A percentile compares a stretch with the other conserved stretches of the same genome.
Evolutionary conservation across 495 filamentous ascomycete species (phyloP).

Genomic region (Pyrenula massariospora): DNA sequence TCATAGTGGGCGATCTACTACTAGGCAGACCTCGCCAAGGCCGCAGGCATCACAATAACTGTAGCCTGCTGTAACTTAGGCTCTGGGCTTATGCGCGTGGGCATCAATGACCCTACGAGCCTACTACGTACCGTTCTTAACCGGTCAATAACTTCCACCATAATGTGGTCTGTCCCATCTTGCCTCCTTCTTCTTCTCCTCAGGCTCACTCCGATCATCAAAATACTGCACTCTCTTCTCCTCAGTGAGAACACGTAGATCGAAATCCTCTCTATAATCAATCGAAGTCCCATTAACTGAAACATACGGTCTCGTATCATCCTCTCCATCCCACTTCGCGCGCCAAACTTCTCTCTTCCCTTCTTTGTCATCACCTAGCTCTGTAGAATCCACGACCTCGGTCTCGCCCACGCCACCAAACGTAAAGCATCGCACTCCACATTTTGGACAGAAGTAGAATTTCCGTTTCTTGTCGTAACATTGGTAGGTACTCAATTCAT

Average conservation of each 20-base stretch:
- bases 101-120: conserved; percentile 3
- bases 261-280: conserved; percentile 12
- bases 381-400: conserved; percentile 9
- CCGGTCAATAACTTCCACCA: conserved; percentile 8
- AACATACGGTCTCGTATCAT: conserved; percentile 10
- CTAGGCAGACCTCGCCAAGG: too few species aligned
- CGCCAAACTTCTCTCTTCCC: conserved; percentile 15
- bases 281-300: conserved; percentile 16
- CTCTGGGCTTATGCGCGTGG: neutral
- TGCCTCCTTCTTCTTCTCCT: conserved; percentile 7
- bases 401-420: conserved; percentile 15
- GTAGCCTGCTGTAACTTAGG: too few species aligned
- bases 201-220: conserved; percentile 10
- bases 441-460: conserved; percentile 18
- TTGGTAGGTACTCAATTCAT: conserved; percentile 13
- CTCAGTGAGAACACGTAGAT: conserved; percentile 13
- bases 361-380: conserved; percentile 6
- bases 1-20: too few species aligned
- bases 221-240: conserved; percentile 15
- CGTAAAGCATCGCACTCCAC: conserved; percentile 20
- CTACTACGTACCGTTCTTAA: conserved; percentile 5
- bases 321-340: conserved; percentile 9
- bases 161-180: conserved; percentile 9
- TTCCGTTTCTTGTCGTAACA: conserved; percentile 12
- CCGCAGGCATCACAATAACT: too few species aligned